Percentiles rank a stretch among this genome's conserved stretches.
phyloP scores from a whole-genome alignment of 805 yeast species.

The Saccharomycopsis sp. region DNA sequence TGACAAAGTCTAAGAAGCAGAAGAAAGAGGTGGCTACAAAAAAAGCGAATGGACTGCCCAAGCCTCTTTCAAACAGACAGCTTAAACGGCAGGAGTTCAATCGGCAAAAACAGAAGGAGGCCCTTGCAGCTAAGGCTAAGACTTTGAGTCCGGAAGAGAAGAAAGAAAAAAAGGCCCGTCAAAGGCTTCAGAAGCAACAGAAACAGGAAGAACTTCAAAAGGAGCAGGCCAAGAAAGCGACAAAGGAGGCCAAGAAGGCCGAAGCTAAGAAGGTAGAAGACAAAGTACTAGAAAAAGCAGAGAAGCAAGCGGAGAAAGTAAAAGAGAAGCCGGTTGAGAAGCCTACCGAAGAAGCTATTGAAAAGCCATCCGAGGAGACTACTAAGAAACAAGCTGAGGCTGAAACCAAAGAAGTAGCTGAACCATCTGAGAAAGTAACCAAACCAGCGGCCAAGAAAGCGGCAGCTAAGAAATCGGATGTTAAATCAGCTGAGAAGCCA shows the following conservation, averaged over 20 bases:
- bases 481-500: neutral
- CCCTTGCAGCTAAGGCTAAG: neutral
- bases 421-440: too few relatives aligned
- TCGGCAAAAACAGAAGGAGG: neutral
- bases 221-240: neutral
- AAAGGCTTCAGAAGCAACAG: neutral
- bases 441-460: too few relatives aligned
- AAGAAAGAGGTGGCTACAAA: slow-evolving; percentile 15
- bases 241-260: neutral
- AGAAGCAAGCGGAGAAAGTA: neutral
- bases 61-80: neutral
- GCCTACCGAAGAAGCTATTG: neutral
- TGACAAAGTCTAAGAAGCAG: slow-evolving; percentile 2
- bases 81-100: slow-evolving; percentile 2
- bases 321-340: too few relatives aligned
- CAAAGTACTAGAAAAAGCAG: neutral
- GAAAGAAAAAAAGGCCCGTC: neutral
- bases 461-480: neutral
- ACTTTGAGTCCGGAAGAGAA: neutral
- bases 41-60: slow-evolving; percentile 11
- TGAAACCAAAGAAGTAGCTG: neutral
- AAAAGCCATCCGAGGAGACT: neutral
- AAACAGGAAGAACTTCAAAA: neutral
- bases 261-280: neutral
- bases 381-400: neutral